Base-by-base conservation (phyloP, 768 basidiomycete species). In the Amanita jacksonii region DNA sequence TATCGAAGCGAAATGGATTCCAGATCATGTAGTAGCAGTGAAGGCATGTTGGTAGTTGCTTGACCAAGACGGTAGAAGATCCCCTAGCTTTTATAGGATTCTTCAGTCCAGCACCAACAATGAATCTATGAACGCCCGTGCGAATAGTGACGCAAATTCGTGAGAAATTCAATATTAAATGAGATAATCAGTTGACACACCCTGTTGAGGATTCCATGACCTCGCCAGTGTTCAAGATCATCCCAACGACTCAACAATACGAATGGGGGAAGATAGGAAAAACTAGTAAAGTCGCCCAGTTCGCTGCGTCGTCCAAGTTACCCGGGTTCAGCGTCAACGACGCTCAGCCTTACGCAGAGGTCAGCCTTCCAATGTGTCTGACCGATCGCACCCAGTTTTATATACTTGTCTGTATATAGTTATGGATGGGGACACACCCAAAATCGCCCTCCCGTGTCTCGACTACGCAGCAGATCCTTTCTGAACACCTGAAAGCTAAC, bases 391-490 rank as follows among this genome's bases (percentile, higher is more conserved):
- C 16, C 42, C 45, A 27, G 33, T 19, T 5, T 32, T 38, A 24
- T 32, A 34, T 55, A 12, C 36, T 20, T 50, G 31, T 52, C 41
- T 28, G 19, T 24, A 27, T 10, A 43, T 58, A 97, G 92, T 68
- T 99, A 34, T 99, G 96, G 96, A 98, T 98, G 94, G 96, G 96
- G 8, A 98, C 96, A 0, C 96, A 98, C 54, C 74, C 86, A 2
- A 85, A 67, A 8, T 72, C 74, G 12, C 73, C 77, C 13, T 74
- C 74, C 1, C 57, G 42, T 24, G 60, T 74, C 8, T 42, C 55
- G 9, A 56, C 56, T 3, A 58, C 65, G 8, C 62, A 64, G 24
- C 61, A 62, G 50, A 55, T 62, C 16, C 78, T 78, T 49, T 76
- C 72, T 3, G 66, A 77, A 15, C 63, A 86, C 56, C 72, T 99